phyloP scores from a whole-genome alignment of 2,329 filamentous ascomycete species.

The Tympanopsis confertula region DNA sequence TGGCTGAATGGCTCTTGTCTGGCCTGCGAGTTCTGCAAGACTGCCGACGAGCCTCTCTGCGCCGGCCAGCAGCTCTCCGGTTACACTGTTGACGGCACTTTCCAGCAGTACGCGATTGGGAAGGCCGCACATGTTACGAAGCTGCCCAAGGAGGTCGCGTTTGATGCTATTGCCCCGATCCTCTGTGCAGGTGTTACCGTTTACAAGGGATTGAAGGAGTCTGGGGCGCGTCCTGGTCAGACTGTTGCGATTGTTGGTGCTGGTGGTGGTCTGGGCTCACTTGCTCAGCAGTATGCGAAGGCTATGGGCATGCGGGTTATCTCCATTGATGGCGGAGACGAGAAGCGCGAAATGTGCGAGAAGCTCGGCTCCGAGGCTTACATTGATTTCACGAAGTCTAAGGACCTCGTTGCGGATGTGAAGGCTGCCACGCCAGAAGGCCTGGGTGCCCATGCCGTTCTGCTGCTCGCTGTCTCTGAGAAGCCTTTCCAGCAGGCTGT shows the following conservation, averaged over 20 bases:
- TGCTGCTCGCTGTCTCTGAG: conserved; percentile 77
- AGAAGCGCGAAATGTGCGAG: conserved; percentile 64
- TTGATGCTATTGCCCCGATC: conserved; percentile 69
- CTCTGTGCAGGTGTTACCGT: conserved; percentile 83
- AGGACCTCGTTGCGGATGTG: conserved; percentile 74
- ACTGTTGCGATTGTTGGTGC: conserved; percentile 76
- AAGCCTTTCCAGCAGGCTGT: conserved; percentile 92
- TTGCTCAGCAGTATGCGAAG: conserved; percentile 78
- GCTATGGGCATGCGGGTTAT: conserved; percentile 77
- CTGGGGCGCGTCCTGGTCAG: conserved; percentile 61
- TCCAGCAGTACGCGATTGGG: conserved; percentile 84
- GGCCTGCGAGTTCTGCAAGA: conserved; percentile 71
- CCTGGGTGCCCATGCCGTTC: conserved; percentile 74
- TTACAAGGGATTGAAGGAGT: conserved; percentile 86
- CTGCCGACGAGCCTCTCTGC: conserved; percentile 75
- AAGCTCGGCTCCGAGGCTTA: conserved; percentile 65
- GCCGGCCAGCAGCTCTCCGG: conserved; percentile 64
- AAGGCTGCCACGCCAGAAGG: conserved; percentile 70
- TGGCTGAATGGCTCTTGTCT: conserved; percentile 88
- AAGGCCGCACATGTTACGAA: conserved; percentile 84
- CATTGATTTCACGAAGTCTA: conserved; percentile 68
- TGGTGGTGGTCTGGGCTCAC: conserved; percentile 68
- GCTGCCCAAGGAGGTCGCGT: conserved; percentile 64
- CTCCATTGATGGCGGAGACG: conserved; percentile 71
- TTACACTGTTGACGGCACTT: conserved; percentile 84